phyloP scores from a whole-genome alignment of 257 asterid genomes.

The Salvia hispanica region DNA sequence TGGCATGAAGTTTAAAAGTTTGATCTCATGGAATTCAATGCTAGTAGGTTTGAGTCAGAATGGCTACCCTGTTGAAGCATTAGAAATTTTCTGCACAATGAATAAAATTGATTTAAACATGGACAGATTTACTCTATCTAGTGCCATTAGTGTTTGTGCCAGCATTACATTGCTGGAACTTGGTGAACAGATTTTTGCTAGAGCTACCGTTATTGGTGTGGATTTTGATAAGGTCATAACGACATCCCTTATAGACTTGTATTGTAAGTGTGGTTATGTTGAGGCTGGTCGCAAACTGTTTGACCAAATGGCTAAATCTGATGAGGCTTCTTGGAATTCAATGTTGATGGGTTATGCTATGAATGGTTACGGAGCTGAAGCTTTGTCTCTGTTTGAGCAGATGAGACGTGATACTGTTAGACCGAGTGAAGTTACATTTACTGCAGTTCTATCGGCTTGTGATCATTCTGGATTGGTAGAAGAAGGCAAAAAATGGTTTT shows the following conservation, averaged over 20 bases:
- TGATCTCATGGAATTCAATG: constrained; percentile 94
- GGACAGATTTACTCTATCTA: constrained; percentile 64
- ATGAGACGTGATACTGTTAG: constrained; percentile 52
- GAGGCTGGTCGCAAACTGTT: constrained; percentile 57
- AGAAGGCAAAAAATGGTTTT: constrained; percentile 77
- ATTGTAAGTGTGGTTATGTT: constrained; percentile 78
- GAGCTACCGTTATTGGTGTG: constrained; percentile 62
- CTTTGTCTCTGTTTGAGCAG: constrained; percentile 62
- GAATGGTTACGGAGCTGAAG: constrained; percentile 72
- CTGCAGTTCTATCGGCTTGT: constrained; percentile 86
- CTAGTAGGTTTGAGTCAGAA: constrained; percentile 77
- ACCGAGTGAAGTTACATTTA: constrained; percentile 68
- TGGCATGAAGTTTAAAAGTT: constrained; percentile 55
- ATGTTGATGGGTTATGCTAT: constrained; percentile 92
- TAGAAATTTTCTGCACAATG: constrained; percentile 66
- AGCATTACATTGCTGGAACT: constrained; percentile 64
- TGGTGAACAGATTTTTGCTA: constrained; percentile 79
- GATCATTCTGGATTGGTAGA: constrained; percentile 88
- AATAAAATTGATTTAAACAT: constrained; percentile 48
- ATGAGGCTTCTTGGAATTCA: constrained; percentile 77
- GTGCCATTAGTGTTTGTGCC: constrained; percentile 81
- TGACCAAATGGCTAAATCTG: constrained; percentile 50
- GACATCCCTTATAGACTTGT: constrained; percentile 76
- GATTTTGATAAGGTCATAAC: constrained; percentile 57
- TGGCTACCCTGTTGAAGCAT: constrained; percentile 69